These are phyloP conservation scores for Trematosphaeria pertusa DNA, from an alignment of 2,329 filamentous ascomycete species.

Conservation along the genomic window DNA sequence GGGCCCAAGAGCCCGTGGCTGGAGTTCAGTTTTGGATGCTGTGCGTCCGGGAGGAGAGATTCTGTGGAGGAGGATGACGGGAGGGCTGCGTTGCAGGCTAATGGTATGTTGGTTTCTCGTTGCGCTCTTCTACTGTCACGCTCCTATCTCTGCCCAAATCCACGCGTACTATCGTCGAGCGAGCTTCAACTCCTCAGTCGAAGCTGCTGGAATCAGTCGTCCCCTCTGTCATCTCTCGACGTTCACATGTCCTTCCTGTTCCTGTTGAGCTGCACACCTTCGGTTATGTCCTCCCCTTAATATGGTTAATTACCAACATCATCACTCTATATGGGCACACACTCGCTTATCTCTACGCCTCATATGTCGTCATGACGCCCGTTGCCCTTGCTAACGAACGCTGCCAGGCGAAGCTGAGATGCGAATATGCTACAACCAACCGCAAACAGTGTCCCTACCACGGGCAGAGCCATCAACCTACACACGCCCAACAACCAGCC, in stretches of 20 bases:
- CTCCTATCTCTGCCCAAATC: background rate
- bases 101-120: slow-evolving; percentile 34
- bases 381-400: slow-evolving; percentile 22
- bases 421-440: slow-evolving; percentile 45
- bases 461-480: slow-evolving; percentile 37
- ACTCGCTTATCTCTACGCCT: slow-evolving; percentile 11
- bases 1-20: slow-evolving; percentile 37
- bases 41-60: slow-evolving; percentile 40
- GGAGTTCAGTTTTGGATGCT: slow-evolving; percentile 48
- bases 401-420: slow-evolving; percentile 30
- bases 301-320: slow-evolving; percentile 27
- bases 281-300: slow-evolving; percentile 31
- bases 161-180: no score
- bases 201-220: no score
- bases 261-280: slow-evolving; percentile 30
- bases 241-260: slow-evolving; percentile 18
- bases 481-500: slow-evolving; percentile 43
- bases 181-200: no score
- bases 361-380: slow-evolving; percentile 17
- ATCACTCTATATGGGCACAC: slow-evolving; percentile 17
- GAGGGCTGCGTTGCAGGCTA: slow-evolving; percentile 21
- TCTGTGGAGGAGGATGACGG: slow-evolving; percentile 29
- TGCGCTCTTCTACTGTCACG: slow-evolving; percentile 8
- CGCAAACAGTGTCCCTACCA: slow-evolving; percentile 32
- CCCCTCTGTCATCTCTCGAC: slow-evolving; percentile 2